Evolutionary conservation across 1,284 basidiomycete genomes (phyloP).

Genomic region (Butyriboletus appendiculatus): DNA sequence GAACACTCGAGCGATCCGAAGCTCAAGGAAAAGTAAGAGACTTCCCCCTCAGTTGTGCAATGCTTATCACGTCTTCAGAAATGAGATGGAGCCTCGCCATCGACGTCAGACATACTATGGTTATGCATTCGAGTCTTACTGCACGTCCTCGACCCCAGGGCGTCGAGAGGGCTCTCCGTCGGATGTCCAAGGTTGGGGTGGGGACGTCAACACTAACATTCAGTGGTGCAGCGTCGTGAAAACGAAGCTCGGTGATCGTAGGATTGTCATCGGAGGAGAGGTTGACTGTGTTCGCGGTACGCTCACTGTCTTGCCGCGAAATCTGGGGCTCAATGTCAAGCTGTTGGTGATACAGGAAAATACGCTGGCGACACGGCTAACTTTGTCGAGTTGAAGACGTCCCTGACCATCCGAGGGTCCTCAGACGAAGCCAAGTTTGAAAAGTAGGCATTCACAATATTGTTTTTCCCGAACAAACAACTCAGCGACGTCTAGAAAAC

Average conservation of each 20-base stretch:
- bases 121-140: slow-evolving; percentile 88
- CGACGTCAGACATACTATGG: slow-evolving; percentile 70
- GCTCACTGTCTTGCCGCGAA: slow-evolving; percentile 16
- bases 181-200: slow-evolving; percentile 66
- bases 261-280: slow-evolving; percentile 92
- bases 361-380: slow-evolving; percentile 61
- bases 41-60: neutral
- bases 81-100: slow-evolving; percentile 60
- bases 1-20: slow-evolving; percentile 66
- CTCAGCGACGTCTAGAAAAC: slow-evolving; percentile 57
- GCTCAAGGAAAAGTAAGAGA: slow-evolving; percentile 62
- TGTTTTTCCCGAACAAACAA: neutral
- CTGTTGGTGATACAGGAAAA: slow-evolving; percentile 40
- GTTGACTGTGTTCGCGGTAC: slow-evolving; percentile 89
- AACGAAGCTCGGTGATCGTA: slow-evolving; percentile 79
- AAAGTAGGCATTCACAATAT: slow-evolving; percentile 48
- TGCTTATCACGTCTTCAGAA: slow-evolving; percentile 42
- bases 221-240: slow-evolving; percentile 96
- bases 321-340: neutral
- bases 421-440: slow-evolving; percentile 81
- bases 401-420: slow-evolving; percentile 69
- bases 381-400: slow-evolving; percentile 94
- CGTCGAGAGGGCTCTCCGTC: slow-evolving; percentile 18
- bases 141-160: slow-evolving; percentile 52
- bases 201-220: slow-evolving; percentile 90